These are phyloP conservation scores for Kwoniella europaea DNA, from an alignment of 768 basidiomycete species.

Conservation along the genomic window DNA sequence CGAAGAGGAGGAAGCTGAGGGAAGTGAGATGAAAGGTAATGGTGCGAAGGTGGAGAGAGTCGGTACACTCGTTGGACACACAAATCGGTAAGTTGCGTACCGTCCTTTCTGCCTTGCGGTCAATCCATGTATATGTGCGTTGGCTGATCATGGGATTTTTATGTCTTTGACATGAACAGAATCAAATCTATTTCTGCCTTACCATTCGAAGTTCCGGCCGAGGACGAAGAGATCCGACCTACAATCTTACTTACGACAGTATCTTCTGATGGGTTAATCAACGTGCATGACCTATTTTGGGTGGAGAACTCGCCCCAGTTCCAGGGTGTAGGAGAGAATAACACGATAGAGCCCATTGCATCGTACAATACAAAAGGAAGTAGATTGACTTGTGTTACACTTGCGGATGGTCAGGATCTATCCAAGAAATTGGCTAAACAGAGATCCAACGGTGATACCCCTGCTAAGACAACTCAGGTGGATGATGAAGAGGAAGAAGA, in stretches of 20 bases:
- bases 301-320: constrained; percentile 8
- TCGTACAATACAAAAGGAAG: constrained; percentile 84
- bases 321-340: constrained; percentile 7
- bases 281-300: constrained; percentile 55
- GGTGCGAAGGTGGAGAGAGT: constrained; percentile 39
- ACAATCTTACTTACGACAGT: constrained; percentile 72
- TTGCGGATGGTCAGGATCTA: constrained; percentile 51
- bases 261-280: constrained; percentile 82
- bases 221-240: constrained; percentile 50
- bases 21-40: constrained; percentile 29
- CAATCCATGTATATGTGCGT: too few relatives aligned
- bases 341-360: constrained; percentile 64
- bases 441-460: constrained; percentile 60
- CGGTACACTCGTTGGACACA: constrained; percentile 77
- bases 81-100: constrained; percentile 72
- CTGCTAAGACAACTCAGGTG: constrained; percentile 54
- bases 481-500: constrained; percentile 58
- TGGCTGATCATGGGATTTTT: constrained; percentile 3
- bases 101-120: neutral
- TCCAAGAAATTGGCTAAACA: constrained; percentile 62
- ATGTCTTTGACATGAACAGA: constrained; percentile 25
- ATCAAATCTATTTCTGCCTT: constrained; percentile 54
- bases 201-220: constrained; percentile 14
- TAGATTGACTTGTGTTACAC: constrained; percentile 71
- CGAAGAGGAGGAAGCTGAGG: constrained; percentile 35